Percentiles rank a stretch among this genome's conserved stretches.
These are phyloP conservation scores for Arbutus unedo DNA, from an alignment of 148 eudicot species.

Conservation along the genomic window DNA sequence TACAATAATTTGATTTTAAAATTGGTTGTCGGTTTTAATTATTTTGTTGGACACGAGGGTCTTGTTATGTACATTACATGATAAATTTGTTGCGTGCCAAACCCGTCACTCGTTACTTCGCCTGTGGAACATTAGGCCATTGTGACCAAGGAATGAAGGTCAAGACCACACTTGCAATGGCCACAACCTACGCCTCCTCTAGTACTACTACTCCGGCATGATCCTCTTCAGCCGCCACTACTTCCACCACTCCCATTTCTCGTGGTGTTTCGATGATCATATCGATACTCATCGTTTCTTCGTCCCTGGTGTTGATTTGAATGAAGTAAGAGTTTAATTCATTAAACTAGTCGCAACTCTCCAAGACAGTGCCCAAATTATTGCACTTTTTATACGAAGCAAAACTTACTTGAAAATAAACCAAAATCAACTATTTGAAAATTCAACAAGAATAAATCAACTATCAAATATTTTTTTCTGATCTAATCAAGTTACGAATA, in stretches of 20 bases:
- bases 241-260: slow-evolving; percentile 16
- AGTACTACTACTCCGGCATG: slow-evolving; percentile 19
- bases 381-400: too few relatives aligned
- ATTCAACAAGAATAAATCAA: too few relatives aligned
- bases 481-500: too few relatives aligned
- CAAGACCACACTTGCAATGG: slow-evolving; percentile 38
- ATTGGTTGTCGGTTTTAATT: too few relatives aligned
- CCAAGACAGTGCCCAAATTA: too few relatives aligned
- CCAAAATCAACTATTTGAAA: too few relatives aligned
- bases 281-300: not conserved
- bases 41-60: too few relatives aligned
- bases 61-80: too few relatives aligned
- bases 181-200: slow-evolving; percentile 1
- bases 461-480: too few relatives aligned
- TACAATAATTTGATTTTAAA: too few relatives aligned
- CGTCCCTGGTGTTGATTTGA: not conserved
- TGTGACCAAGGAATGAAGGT: slow-evolving; percentile 72
- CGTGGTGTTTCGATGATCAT: not conserved
- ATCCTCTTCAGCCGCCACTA: slow-evolving; percentile 19
- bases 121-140: slow-evolving; percentile 67
- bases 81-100: slow-evolving; percentile 11
- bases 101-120: slow-evolving; percentile 52
- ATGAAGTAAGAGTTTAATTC: not conserved
- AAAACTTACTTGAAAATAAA: too few relatives aligned
- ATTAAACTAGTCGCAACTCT: not conserved